phyloP scores from a whole-genome alignment of 306 rosid genomes.

The Senna tora region DNA sequence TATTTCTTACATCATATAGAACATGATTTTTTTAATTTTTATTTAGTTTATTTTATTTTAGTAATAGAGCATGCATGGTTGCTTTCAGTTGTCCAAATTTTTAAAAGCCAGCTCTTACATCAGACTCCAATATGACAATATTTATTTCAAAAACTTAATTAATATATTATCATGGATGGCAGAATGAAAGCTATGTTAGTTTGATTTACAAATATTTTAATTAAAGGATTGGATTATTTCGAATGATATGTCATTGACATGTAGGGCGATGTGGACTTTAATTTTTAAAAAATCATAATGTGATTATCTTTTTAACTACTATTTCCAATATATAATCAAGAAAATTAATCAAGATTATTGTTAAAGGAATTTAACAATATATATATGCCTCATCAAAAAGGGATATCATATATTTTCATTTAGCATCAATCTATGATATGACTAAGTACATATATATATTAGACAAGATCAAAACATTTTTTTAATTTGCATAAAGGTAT shows the following conservation, averaged over 20 bases:
- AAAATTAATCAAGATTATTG: neutral
- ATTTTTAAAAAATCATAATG: neutral
- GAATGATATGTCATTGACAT: constrained; percentile 28
- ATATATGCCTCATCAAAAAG: neutral
- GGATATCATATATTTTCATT: no score
- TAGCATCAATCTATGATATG: neutral
- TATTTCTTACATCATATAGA: constrained; percentile 2
- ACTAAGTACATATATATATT: neutral
- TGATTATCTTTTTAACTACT: constrained; percentile 2
- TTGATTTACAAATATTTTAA: constrained; percentile 16
- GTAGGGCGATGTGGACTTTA: constrained; percentile 28
- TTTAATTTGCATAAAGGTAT: no score
- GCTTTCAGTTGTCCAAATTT: constrained; percentile 37
- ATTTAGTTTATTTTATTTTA: neutral
- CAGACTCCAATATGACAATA: constrained; percentile 14
- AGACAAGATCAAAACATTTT: neutral
- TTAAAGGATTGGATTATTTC: constrained; percentile 13
- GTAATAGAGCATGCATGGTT: constrained; percentile 8
- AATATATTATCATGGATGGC: constrained; percentile 28
- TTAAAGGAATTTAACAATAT: neutral
- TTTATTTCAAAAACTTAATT: constrained; percentile 2
- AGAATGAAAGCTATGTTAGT: constrained; percentile 30
- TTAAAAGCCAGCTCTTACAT: constrained; percentile 36
- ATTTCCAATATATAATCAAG: neutral
- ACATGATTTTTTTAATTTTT: neutral